Evolutionary conservation across 805 yeast species (phyloP).

Genomic region (Zygoascus ofunaensis): DNA sequence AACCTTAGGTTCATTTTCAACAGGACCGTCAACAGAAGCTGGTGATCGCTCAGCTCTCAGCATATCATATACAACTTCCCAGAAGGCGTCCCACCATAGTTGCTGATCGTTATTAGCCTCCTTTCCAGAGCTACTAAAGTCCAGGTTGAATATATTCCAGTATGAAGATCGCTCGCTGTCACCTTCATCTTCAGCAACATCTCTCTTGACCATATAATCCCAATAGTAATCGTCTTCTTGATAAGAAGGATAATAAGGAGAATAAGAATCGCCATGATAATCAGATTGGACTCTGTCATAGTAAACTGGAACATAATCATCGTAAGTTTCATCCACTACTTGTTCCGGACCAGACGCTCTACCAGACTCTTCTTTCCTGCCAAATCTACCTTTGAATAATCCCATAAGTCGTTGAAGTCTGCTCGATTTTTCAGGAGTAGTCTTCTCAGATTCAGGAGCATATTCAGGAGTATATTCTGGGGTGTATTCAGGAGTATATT

Average conservation of each 20-base stretch:
- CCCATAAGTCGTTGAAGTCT: not conserved
- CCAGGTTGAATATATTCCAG: no score
- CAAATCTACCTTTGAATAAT: not conserved
- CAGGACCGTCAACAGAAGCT: constrained; percentile 1
- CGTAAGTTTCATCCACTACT: not conserved
- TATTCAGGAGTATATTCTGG: not conserved
- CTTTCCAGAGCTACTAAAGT: not conserved
- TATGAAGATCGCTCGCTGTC: no score
- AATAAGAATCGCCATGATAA: not conserved
- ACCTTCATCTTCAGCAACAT: not conserved
- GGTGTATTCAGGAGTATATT: not conserved
- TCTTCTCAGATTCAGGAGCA: not conserved
- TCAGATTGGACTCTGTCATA: not conserved
- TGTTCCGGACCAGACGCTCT: not conserved
- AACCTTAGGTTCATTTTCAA: not conserved
- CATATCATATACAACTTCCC: not conserved
- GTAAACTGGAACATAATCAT: not conserved
- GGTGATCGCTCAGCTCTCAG: not conserved
- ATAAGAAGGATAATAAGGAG: not conserved
- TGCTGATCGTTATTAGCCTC: not conserved
- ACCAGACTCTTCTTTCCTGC: not conserved
- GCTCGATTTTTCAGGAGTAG: not conserved
- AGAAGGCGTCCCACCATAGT: not conserved
- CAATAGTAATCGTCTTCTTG: constrained; percentile 3
- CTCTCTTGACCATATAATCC: not conserved